Conservation (phyloP, 208 protist species). For the Trypanosoma grayi region DNA sequence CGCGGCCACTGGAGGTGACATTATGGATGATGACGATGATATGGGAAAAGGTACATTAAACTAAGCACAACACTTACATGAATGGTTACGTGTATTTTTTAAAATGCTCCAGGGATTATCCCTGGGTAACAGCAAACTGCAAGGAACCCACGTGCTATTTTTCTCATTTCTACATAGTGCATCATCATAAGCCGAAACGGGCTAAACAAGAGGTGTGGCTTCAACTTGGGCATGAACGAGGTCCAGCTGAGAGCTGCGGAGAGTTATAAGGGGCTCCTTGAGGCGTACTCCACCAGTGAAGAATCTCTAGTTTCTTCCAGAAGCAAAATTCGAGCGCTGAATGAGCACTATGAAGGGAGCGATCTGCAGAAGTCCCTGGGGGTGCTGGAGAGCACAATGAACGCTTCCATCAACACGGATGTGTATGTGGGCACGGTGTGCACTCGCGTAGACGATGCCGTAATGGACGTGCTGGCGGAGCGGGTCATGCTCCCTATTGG, state of each 20-base stretch:
- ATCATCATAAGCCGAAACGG: background rate
- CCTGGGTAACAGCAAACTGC: too few relatives aligned
- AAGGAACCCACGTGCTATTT: too few relatives aligned
- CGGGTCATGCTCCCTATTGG: background rate
- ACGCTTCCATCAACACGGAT: constrained; percentile 2
- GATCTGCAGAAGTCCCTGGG: background rate
- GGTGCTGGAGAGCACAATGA: background rate
- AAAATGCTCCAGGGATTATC: background rate
- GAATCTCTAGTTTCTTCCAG: too few relatives aligned
- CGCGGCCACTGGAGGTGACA: constrained; percentile 67
- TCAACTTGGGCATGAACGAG: background rate
- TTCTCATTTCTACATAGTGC: background rate
- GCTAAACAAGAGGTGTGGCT: background rate
- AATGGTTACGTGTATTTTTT: constrained; percentile 3
- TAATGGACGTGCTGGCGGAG: background rate
- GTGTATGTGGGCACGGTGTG: background rate
- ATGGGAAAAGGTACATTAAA: constrained; percentile 1
- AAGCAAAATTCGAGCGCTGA: background rate
- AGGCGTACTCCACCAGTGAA: too few relatives aligned
- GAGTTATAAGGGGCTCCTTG: constrained; percentile 1
- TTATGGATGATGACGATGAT: constrained; percentile 39
- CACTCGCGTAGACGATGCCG: background rate
- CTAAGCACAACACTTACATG: background rate
- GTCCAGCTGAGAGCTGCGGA: background rate
- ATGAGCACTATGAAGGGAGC: background rate